Evolutionary conservation across 139 green algal species (phyloP).

Genomic region (Pseudopediastrum boryanum): DNA sequence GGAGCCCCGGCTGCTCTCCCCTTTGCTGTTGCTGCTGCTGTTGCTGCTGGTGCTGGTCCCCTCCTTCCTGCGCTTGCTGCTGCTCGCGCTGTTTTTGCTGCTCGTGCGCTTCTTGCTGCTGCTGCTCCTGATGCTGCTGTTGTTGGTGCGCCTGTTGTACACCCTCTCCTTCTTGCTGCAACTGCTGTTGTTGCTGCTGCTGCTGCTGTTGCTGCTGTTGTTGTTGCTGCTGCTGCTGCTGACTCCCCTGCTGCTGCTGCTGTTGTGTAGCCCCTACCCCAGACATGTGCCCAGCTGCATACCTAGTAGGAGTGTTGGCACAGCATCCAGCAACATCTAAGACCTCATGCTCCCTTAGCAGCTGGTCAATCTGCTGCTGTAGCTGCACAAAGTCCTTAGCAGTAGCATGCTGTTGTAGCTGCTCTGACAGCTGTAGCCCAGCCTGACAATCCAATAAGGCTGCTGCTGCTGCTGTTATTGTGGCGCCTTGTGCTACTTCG

Average conservation of each 20-base stretch:
- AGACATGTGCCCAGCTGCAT: background rate
- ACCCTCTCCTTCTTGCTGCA: background rate
- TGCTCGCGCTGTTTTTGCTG: background rate
- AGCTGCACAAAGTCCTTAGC: background rate
- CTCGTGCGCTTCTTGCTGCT: background rate
- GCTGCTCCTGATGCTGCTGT: background rate
- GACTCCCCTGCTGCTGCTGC: background rate
- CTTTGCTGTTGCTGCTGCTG: background rate
- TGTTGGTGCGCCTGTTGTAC: background rate
- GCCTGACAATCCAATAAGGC: background rate
- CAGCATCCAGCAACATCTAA: no score
- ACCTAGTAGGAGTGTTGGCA: no score
- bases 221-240: background rate
- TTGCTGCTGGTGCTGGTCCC: background rate
- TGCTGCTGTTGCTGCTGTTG: background rate
- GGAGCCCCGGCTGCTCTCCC: background rate
- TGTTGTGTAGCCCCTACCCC: background rate
- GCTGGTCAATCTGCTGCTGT: background rate
- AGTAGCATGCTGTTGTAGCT: background rate
- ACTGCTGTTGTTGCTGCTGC: background rate
- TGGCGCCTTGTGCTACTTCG: no score
- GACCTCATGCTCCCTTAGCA: background rate
- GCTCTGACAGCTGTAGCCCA: background rate
- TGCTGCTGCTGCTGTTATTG: background rate
- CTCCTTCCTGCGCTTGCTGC: slow-evolving; percentile 5